A percentile compares a stretch with the other conserved stretches of the same genome.
These are phyloP conservation scores for Psophocarpus tetragonolobus DNA, from an alignment of 306 rosid genomes.

Conservation along the genomic window DNA sequence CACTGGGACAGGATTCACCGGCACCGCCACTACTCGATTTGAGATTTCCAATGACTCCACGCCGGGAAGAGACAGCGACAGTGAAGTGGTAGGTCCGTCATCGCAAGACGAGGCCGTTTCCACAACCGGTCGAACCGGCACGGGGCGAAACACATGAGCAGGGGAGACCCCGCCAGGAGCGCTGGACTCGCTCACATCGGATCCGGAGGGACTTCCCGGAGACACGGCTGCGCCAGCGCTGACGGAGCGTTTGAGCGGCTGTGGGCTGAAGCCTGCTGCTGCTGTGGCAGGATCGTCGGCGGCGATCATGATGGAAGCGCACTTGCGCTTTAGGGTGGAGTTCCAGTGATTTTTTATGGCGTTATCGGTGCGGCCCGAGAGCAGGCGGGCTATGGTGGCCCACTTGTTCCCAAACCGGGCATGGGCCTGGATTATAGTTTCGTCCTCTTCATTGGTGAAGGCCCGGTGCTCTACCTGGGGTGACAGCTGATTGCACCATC, in stretches of 20 bases:
- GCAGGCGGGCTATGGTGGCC: slow-evolving; percentile 92
- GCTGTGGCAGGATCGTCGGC: slow-evolving; percentile 31
- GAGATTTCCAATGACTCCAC: slow-evolving; percentile 48
- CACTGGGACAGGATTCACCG: slow-evolving; percentile 11
- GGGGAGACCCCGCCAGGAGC: slow-evolving; percentile 42
- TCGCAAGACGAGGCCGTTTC: slow-evolving; percentile 51
- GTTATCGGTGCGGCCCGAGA: slow-evolving; percentile 92
- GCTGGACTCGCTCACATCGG: slow-evolving; percentile 85
- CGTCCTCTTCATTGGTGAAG: slow-evolving; percentile 82
- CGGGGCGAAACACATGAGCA: slow-evolving; percentile 57
- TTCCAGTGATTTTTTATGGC: slow-evolving; percentile 98
- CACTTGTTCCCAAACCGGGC: slow-evolving; percentile 93
- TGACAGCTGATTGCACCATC: slow-evolving; percentile 96
- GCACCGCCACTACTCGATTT: background rate
- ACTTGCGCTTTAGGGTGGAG: slow-evolving; percentile 87
- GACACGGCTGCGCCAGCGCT: slow-evolving; percentile 71
- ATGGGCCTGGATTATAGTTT: slow-evolving; percentile 75
- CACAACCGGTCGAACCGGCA: slow-evolving; percentile 51
- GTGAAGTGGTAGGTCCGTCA: slow-evolving; percentile 61
- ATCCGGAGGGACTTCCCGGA: slow-evolving; percentile 76
- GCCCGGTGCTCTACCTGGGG: slow-evolving; percentile 97
- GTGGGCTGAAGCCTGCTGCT: slow-evolving; percentile 27
- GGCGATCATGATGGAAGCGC: slow-evolving; percentile 37
- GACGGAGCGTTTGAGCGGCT: slow-evolving; percentile 68
- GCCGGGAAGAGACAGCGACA: slow-evolving; percentile 80